phyloP scores from a whole-genome alignment of 805 yeast genomes.

The Candida adriatica region DNA sequence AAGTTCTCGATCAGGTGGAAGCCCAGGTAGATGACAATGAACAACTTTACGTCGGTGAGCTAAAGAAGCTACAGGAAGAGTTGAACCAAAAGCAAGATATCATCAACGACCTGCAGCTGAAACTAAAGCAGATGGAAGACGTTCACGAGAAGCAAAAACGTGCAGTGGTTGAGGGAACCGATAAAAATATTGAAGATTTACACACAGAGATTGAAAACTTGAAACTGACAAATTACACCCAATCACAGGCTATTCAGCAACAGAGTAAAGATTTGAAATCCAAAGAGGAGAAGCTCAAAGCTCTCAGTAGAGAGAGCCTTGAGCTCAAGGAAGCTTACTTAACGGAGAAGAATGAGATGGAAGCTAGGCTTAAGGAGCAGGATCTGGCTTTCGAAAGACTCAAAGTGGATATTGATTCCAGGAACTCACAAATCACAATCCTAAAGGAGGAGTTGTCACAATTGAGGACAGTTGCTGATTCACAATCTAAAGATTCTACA shows the following conservation, averaged over 20 bases:
- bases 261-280: slow-evolving; percentile 17
- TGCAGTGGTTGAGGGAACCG: slow-evolving; percentile 20
- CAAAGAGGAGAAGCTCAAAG: slow-evolving; percentile 8
- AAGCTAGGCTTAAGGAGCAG: slow-evolving; percentile 6
- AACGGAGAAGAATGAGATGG: slow-evolving; percentile 7
- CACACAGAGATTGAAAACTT: slow-evolving; percentile 27
- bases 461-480: not conserved
- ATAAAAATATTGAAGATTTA: slow-evolving; percentile 26
- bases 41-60: slow-evolving; percentile 37
- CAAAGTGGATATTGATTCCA: slow-evolving; percentile 4
- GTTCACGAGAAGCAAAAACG: slow-evolving; percentile 10
- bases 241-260: slow-evolving; percentile 22
- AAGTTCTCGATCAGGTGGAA: slow-evolving; percentile 49
- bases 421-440: slow-evolving; percentile 4
- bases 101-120: slow-evolving; percentile 19
- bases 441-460: slow-evolving; percentile 1
- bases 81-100: slow-evolving; percentile 22
- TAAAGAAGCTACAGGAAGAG: slow-evolving; percentile 30
- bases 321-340: slow-evolving; percentile 23
- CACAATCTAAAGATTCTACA: no score
- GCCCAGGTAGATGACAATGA: slow-evolving; percentile 51
- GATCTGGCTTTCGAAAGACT: slow-evolving; percentile 2
- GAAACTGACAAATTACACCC: slow-evolving; percentile 24
- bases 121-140: slow-evolving; percentile 15
- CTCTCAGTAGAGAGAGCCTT: slow-evolving; percentile 21